phyloP scores from a whole-genome alignment of 106 monocot genomes.

The Platanthera guangdongensis region DNA sequence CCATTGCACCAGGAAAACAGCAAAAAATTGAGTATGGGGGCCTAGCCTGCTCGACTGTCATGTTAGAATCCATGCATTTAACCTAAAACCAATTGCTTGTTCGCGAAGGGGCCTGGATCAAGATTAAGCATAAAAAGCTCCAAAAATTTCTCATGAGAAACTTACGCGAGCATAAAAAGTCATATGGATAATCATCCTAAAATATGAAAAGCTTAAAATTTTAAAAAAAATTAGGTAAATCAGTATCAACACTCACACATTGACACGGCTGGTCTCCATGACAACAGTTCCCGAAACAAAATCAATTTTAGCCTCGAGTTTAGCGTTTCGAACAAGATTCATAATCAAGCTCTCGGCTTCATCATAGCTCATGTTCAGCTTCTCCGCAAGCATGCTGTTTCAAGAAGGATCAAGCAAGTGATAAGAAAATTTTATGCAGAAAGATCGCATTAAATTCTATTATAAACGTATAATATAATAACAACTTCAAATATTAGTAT shows the following conservation, averaged over 20 bases:
- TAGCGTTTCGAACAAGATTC: slow-evolving; percentile 75
- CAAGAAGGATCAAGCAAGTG: neutral
- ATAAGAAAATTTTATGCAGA: too few relatives aligned
- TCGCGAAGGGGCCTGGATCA: neutral
- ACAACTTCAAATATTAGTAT: too few relatives aligned
- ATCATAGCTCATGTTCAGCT: slow-evolving; percentile 83
- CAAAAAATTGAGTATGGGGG: too few relatives aligned
- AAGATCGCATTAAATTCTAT: too few relatives aligned
- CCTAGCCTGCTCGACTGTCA: too few relatives aligned
- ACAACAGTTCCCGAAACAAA: slow-evolving; percentile 46
- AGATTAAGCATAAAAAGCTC: neutral
- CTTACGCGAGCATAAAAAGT: too few relatives aligned
- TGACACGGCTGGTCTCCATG: slow-evolving; percentile 40
- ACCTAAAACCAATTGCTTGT: neutral
- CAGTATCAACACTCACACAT: slow-evolving; percentile 38
- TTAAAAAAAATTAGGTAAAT: neutral
- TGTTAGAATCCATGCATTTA: neutral
- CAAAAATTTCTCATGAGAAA: neutral
- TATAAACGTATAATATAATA: too few relatives aligned
- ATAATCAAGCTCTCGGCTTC: slow-evolving; percentile 89
- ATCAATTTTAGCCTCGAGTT: slow-evolving; percentile 85
- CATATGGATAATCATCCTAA: too few relatives aligned
- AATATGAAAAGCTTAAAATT: too few relatives aligned
- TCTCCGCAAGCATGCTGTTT: slow-evolving; percentile 72
- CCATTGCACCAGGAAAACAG: too few relatives aligned